Base-by-base conservation (phyloP, 805 yeast species). In the Saturnispora halmiae region DNA sequence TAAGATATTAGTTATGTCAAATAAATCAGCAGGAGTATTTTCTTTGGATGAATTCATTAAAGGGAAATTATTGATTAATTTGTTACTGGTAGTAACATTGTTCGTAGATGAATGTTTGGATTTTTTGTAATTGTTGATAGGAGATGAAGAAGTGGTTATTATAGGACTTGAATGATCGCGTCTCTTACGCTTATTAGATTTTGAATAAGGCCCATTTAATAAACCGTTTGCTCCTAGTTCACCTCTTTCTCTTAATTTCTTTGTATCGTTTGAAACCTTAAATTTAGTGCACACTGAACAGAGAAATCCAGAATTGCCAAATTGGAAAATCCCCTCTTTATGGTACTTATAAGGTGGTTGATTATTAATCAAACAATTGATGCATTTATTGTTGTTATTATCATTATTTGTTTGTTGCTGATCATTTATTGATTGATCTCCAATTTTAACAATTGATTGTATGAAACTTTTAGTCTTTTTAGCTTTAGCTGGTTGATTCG, bases 251-350 rank as follows among this genome's bases (percentile, higher is more conserved):
- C 65, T 50, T 20, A 61, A 42, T 16, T 45, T 41, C 22, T 47
- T 47, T 1, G 45, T 43, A 38, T 60, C 58, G 34, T 47, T 41
- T 31, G 49, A 48, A 6, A 47, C 33, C 27, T 59, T 52, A 20
- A 51, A 40, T 10, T 44, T 46, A 18, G 58, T 53, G 37, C 65
- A 61, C 15, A 51, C 46, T 25, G 41, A 19, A 41, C 65, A 61
- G 26, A 61, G 44, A n/a, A 51, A 46, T 1, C 65, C 65, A 2
- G 64, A 49, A 45, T 61, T 61, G 9, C 61, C 64, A 37, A 52
- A 52, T 44, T 59, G 61, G 36, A 57, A 61, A 6, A 60, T 51
- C 2, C 65, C 65, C 19, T 54, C 59, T 24, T 49, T 53, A 43
- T 56, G 52, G 34, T 52, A 61, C 41, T 53, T 60, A 46, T 54